These are phyloP conservation scores for Pistacia integerrima DNA, from an alignment of 345 rosid species.

Conservation along the genomic window DNA sequence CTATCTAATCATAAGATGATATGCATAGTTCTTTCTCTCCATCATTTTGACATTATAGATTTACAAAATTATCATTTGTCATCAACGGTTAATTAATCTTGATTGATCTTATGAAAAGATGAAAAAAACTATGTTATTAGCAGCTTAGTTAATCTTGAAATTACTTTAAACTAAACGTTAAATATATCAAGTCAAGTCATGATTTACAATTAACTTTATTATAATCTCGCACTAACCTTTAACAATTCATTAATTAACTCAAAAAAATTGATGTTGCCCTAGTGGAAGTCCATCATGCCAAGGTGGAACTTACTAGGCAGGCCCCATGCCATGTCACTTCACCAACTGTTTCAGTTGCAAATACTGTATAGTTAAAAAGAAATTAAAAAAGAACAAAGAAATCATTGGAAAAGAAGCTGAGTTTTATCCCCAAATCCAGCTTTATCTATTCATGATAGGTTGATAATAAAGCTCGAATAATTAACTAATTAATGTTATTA, in stretches of 20 bases:
- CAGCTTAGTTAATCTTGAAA: not conserved
- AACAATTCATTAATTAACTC: not conserved
- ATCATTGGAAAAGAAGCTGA: not conserved
- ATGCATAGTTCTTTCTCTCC: too few relatives aligned
- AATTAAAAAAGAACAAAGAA: not conserved
- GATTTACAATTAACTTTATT: slow-evolving; percentile 1
- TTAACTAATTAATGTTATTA: too few relatives aligned
- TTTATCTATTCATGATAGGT: not conserved
- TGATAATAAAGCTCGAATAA: not conserved
- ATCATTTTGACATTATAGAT: too few relatives aligned
- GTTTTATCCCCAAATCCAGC: slow-evolving; percentile 17
- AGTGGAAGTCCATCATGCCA: slow-evolving; percentile 38
- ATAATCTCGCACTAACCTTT: slow-evolving; percentile 3
- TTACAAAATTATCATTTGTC: too few relatives aligned
- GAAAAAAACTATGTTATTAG: too few relatives aligned
- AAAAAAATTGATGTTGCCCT: slow-evolving; percentile 15
- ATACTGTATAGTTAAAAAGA: slow-evolving; percentile 10
- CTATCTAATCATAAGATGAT: too few relatives aligned
- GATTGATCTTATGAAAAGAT: too few relatives aligned
- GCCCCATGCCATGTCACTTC: slow-evolving; percentile 29
- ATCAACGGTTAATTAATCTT: too few relatives aligned
- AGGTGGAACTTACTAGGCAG: slow-evolving; percentile 35
- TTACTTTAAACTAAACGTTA: slow-evolving; percentile 7
- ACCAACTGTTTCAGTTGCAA: slow-evolving; percentile 32
- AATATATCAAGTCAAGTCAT: slow-evolving; percentile 1